Evolutionary conservation across 768 basidiomycete genomes (phyloP).

Genomic region (Termitomyces sp.): DNA sequence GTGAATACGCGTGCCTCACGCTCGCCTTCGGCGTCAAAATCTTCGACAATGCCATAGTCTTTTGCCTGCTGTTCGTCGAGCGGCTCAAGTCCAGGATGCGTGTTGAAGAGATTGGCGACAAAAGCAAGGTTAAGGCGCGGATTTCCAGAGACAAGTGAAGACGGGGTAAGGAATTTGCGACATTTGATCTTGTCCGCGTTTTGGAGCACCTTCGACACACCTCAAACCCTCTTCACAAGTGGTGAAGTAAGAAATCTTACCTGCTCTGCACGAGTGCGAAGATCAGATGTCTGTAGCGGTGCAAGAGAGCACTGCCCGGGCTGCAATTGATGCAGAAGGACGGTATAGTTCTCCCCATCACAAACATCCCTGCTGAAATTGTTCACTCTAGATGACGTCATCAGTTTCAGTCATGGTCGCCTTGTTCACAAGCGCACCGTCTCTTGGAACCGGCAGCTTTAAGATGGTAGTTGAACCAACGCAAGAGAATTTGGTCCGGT

Average conservation of each 20-base stretch:
- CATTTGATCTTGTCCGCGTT: slow-evolving; percentile 94
- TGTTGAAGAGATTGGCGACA: slow-evolving; percentile 99
- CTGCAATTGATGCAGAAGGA: slow-evolving; percentile 93
- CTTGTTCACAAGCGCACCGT: slow-evolving; percentile 38
- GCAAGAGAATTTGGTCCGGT: slow-evolving; percentile 93
- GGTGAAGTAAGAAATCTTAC: slow-evolving; percentile 18
- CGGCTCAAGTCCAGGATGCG: slow-evolving; percentile 89
- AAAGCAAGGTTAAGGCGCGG: slow-evolving; percentile 97
- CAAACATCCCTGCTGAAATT: slow-evolving; percentile 98
- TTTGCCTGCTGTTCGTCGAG: slow-evolving; percentile 93
- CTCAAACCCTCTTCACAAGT: neutral
- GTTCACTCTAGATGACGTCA: slow-evolving; percentile 59
- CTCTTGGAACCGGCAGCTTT: slow-evolving; percentile 92
- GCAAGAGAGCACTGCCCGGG: slow-evolving; percentile 89
- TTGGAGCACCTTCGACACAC: slow-evolving; percentile 59
- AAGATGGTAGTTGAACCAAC: slow-evolving; percentile 99
- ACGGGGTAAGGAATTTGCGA: slow-evolving; percentile 90
- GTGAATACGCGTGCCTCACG: slow-evolving; percentile 97
- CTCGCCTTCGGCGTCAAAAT: slow-evolving; percentile 99
- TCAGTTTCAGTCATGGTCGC: neutral
- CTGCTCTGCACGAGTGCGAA: slow-evolving; percentile 84
- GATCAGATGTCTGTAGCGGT: slow-evolving; percentile 81
- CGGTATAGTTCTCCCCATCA: slow-evolving; percentile 96
- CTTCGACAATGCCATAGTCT: slow-evolving; percentile 84
- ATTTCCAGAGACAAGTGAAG: slow-evolving; percentile 89